Conservation (phyloP, 305 asterid genomes). For the Fraxinus xanthoxyloides region DNA sequence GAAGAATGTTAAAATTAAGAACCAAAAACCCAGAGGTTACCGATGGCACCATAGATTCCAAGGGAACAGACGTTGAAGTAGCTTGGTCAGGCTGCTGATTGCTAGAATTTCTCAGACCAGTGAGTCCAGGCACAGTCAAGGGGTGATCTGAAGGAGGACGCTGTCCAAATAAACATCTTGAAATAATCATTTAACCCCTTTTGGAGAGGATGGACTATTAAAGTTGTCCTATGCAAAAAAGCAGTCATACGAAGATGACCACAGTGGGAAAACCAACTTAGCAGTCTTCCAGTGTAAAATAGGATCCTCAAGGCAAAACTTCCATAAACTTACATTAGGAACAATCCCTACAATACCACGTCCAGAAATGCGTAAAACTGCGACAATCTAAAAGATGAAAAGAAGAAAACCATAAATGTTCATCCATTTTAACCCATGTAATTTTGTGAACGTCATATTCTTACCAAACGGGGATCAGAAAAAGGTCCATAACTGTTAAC, state of each 20-base stretch:
- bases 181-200: constrained; percentile 1
- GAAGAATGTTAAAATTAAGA: background rate
- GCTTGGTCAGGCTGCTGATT: constrained; percentile 42
- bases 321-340: constrained; percentile 62
- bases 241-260: background rate
- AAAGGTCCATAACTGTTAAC: constrained; percentile 60
- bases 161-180: constrained; percentile 35
- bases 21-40: constrained; percentile 31
- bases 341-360: constrained; percentile 66
- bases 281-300: background rate
- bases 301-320: constrained; percentile 9
- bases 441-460: constrained; percentile 16
- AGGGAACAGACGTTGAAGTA: constrained; percentile 25
- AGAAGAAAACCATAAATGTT: constrained; percentile 18
- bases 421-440: constrained; percentile 16
- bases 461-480: constrained; percentile 77
- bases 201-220: background rate
- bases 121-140: constrained; percentile 35
- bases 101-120: constrained; percentile 43
- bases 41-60: constrained; percentile 70
- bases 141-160: constrained; percentile 51
- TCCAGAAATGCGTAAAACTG: constrained; percentile 80
- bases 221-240: constrained; percentile 4
- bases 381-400: constrained; percentile 52
- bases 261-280: constrained; percentile 9